Base-by-base conservation (phyloP, 257 asterid species). In the Gentiana macrophylla region DNA sequence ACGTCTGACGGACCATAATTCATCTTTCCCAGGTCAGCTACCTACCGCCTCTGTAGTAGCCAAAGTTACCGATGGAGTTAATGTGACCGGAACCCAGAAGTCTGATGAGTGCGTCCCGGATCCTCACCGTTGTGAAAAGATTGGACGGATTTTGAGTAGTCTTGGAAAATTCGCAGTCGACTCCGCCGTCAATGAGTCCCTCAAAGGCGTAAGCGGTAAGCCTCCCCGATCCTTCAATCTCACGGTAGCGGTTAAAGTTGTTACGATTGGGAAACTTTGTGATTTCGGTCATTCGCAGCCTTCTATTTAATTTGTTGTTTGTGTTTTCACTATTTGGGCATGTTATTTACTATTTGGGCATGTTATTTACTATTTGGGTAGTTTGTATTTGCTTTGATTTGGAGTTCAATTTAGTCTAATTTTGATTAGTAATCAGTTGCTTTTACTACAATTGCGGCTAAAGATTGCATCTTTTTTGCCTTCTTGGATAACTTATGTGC, bases 101-200 rank as follows among this genome's bases (percentile, higher is more conserved):
- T 60, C 57, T 53, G 77, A 72, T 59, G 78, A 68, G 43, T 57
- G 60, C 48, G 50, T 60, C 46, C 65, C 70, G 33, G 65, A 64
- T 53, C 69, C 69, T 67, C 72, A 62, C 51, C 71, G 79, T 80
- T 70, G 79, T 57, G 70, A 77, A 67, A 67, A 57, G 61, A 69
- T 69, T 12, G 55, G 65, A 32, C 64, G 58, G 41, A 62, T 65
- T 47, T 67, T 81, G 36, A 10, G 59, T 55, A 74, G 67, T 65
- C 70, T 78, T 47, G 78, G 83, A 2, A 80, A 74, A 56, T 66
- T 73, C 11, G 85, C 84, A 45, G 78, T 83, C 32, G 88, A 77
- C 55, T 69, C 81, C 44, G 80, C 86, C 63, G 67, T 82, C 35
- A 65, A 60, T 41, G 84, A 83, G 45, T 76, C 86, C 50, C 80